Conservation (phyloP, 2,329 filamentous ascomycete species). For the Neofusicoccum sp. region DNA sequence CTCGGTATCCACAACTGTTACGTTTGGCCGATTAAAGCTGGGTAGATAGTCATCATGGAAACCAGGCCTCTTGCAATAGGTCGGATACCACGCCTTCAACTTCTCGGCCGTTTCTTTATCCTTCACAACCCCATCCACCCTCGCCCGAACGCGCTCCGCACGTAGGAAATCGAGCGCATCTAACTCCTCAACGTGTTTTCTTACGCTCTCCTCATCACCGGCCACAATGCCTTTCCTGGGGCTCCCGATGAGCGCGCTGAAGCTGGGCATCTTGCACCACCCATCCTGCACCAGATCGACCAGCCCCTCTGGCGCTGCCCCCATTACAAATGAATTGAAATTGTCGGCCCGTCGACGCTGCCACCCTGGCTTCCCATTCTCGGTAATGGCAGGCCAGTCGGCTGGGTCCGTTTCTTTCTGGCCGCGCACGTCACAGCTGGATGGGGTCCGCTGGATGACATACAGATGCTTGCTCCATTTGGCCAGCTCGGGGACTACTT, state of each 20-base stretch:
- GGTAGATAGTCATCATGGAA: constrained; percentile 62
- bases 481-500: constrained; percentile 28
- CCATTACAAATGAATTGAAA: constrained; percentile 30
- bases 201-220: constrained; percentile 37
- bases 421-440: constrained; percentile 38
- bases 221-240: constrained; percentile 28
- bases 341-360: constrained; percentile 48
- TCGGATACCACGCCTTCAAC: constrained; percentile 60
- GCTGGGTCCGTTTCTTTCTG: constrained; percentile 42
- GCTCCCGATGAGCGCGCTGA: constrained; percentile 32
- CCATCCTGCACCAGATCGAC: constrained; percentile 50
- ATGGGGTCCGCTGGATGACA: constrained; percentile 30
- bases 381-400: constrained; percentile 38
- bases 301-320: constrained; percentile 17
- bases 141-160: constrained; percentile 46
- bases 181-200: constrained; percentile 35
- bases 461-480: constrained; percentile 25
- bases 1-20: constrained; percentile 61
- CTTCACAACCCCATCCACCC: constrained; percentile 51
- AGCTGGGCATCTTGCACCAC: constrained; percentile 35
- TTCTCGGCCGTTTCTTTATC: constrained; percentile 51
- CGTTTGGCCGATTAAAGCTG: constrained; percentile 60
- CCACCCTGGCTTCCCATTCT: constrained; percentile 46
- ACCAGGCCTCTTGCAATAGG: constrained; percentile 62
- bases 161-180: constrained; percentile 41